phyloP scores from a whole-genome alignment of 306 rosid genomes.

The Acacia confusa region DNA sequence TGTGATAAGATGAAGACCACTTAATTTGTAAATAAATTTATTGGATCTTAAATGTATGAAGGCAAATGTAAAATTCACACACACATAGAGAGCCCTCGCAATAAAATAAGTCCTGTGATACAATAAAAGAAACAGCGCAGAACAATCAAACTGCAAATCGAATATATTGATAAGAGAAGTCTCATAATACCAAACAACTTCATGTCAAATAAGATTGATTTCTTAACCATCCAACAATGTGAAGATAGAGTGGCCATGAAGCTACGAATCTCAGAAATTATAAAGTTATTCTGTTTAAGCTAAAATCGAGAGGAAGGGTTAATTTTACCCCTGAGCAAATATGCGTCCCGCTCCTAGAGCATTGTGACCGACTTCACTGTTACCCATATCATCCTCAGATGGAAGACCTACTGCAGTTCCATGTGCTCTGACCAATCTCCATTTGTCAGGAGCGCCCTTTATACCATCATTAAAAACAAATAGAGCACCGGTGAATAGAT shows the following conservation, averaged over 20 bases:
- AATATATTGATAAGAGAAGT: background rate
- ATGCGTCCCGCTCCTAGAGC: constrained; percentile 99
- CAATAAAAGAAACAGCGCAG: background rate
- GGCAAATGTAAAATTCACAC: background rate
- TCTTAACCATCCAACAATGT: background rate
- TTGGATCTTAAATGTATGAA: background rate
- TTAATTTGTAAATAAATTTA: background rate
- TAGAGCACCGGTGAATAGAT: background rate
- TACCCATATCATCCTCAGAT: constrained; percentile 98
- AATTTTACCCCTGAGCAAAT: constrained; percentile 85
- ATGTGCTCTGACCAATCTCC: constrained; percentile 96
- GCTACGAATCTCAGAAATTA: background rate
- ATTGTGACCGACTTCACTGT: constrained; percentile 98
- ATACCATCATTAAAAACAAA: background rate
- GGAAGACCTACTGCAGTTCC: constrained; percentile 96
- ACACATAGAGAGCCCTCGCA: background rate
- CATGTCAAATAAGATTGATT: background rate
- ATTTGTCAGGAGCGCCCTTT: constrained; percentile 81
- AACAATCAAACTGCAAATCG: background rate
- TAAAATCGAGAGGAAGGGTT: background rate
- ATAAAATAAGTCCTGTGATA: background rate
- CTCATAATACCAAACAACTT: background rate
- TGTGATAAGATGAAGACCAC: background rate
- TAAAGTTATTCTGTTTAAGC: background rate
- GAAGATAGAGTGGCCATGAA: background rate